phyloP scores from a whole-genome alignment of 768 basidiomycete species.

The Pulveroboletus frians region DNA sequence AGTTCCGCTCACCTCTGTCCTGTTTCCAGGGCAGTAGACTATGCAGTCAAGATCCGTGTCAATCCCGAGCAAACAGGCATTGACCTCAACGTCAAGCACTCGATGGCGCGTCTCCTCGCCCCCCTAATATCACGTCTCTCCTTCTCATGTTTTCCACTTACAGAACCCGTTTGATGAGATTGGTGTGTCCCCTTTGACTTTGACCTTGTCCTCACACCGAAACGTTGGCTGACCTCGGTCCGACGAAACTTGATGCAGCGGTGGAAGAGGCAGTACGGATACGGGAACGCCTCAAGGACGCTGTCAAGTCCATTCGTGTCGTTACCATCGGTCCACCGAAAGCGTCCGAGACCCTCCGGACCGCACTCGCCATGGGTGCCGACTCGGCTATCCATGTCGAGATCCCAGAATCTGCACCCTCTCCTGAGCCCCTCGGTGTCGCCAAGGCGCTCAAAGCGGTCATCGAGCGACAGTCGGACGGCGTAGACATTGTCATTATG shows the following conservation, averaged over 20 bases:
- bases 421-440: conserved; percentile 87
- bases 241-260: conserved; percentile 43
- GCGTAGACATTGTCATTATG: conserved; percentile 84
- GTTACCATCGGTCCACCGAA: conserved; percentile 95
- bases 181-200: conserved; percentile 43
- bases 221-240: neutral
- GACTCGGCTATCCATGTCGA: conserved; percentile 91
- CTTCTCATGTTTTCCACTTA: neutral
- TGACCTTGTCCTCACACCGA: neutral
- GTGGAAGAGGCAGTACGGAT: conserved; percentile 96
- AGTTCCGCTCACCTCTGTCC: conserved; percentile 1
- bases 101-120: conserved; percentile 64
- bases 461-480: conserved; percentile 56
- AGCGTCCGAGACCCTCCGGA: conserved; percentile 83
- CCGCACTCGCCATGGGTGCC: conserved; percentile 97
- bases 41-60: conserved; percentile 97
- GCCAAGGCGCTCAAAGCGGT: conserved; percentile 80
- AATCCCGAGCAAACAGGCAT: conserved; percentile 93
- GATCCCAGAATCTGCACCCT: conserved; percentile 61
- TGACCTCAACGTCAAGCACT: conserved; percentile 97
- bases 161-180: conserved; percentile 99
- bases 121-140: neutral
- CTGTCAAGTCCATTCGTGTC: conserved; percentile 81
- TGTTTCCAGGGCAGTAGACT: conserved; percentile 76
- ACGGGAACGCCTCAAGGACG: conserved; percentile 76